These are phyloP conservation scores for Aspergillus panamensis DNA, from an alignment of 495 filamentous ascomycete genomes.

Conservation along the genomic window DNA sequence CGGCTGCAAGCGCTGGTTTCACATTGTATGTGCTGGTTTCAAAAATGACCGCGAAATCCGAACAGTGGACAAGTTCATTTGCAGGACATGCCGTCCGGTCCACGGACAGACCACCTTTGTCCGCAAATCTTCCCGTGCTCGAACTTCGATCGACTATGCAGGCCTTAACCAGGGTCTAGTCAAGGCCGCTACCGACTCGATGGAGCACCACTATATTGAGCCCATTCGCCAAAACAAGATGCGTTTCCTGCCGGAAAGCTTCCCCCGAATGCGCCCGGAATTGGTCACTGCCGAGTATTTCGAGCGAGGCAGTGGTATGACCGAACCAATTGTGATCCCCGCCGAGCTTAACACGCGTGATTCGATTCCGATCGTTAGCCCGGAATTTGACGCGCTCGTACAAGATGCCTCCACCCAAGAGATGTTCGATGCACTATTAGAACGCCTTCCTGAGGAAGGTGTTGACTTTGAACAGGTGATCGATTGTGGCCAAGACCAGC, in stretches of 20 bases:
- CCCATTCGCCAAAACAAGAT: conserved; percentile 67
- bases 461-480: conserved; percentile 44
- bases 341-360: conserved; percentile 61
- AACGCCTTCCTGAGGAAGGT: conserved; percentile 35
- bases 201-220: conserved; percentile 70
- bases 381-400: conserved; percentile 34
- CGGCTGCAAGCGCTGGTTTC: conserved; percentile 72
- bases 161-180: conserved; percentile 70
- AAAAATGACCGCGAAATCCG: conserved; percentile 66
- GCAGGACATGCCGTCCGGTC: conserved; percentile 53
- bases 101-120: conserved; percentile 65
- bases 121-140: conserved; percentile 60
- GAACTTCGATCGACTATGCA: conserved; percentile 72
- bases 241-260: conserved; percentile 58
- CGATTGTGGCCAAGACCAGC: conserved; percentile 61
- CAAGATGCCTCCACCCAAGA: conserved; percentile 39
- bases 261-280: conserved; percentile 66
- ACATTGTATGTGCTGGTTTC: conserved; percentile 69
- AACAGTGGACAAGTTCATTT: conserved; percentile 71
- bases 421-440: conserved; percentile 48
- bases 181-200: conserved; percentile 63
- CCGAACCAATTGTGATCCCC: conserved; percentile 68
- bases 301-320: conserved; percentile 64
- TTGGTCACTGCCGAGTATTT: conserved; percentile 64
- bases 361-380: conserved; percentile 22